Conservation (phyloP, 1,139 yeast genomes). For the Pichia sp. region DNA sequence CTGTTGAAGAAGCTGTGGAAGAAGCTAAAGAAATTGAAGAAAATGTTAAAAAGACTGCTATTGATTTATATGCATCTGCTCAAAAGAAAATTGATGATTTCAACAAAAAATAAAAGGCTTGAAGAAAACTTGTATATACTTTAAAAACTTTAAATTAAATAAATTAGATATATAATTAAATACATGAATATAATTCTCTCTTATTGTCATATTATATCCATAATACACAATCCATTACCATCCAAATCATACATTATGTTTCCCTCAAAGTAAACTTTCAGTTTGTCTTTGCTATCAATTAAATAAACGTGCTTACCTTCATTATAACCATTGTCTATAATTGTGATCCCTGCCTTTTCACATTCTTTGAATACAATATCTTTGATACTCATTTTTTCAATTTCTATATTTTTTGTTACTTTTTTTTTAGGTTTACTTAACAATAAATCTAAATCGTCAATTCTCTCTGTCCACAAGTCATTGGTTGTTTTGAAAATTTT, state of each 20-base stretch:
- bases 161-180: background rate
- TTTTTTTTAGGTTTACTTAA: background rate
- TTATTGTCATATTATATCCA: background rate
- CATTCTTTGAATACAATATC: conserved; percentile 9
- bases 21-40: conserved; percentile 25
- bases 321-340: conserved; percentile 4
- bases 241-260: conserved; percentile 22
- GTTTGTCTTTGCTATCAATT: background rate
- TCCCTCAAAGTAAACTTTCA: conserved; percentile 21
- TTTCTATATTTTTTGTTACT: background rate
- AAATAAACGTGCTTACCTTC: conserved; percentile 2
- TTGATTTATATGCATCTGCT: conserved; percentile 16
- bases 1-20: conserved; percentile 19
- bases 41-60: conserved; percentile 7
- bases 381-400: conserved; percentile 3
- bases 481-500: background rate
- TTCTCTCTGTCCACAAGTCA: background rate
- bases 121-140: background rate
- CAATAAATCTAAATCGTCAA: background rate
- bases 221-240: background rate
- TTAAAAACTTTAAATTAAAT: background rate
- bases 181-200: background rate
- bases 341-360: conserved; percentile 1
- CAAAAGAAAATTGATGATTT: conserved; percentile 19
- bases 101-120: conserved; percentile 15